Conservation (phyloP, 192 early-diverging fungal species). For the Linnemannia zychae region DNA sequence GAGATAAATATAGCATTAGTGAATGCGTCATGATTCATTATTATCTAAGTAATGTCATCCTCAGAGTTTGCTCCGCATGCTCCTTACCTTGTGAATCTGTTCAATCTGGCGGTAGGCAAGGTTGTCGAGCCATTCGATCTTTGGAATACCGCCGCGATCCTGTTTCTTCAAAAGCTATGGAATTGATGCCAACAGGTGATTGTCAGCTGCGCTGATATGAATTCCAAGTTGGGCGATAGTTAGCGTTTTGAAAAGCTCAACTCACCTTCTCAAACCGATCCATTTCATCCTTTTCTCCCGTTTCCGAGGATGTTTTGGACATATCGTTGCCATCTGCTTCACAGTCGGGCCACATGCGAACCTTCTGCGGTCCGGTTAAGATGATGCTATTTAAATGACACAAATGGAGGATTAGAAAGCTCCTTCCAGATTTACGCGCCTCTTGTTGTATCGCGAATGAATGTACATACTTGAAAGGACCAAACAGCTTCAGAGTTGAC, state of each 20-base stretch:
- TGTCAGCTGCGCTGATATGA: not conserved
- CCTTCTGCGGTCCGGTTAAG: conserved; percentile 87
- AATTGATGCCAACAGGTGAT: not conserved
- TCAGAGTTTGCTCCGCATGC: conserved; percentile 4
- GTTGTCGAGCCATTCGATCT: conserved; percentile 94
- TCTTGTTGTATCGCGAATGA: not conserved
- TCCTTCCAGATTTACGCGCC: too few species aligned
- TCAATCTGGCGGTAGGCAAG: conserved; percentile 92
- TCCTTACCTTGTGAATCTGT: conserved; percentile 76
- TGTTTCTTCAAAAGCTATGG: conserved; percentile 79
- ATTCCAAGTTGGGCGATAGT: not conserved
- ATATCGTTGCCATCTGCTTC: conserved; percentile 74
- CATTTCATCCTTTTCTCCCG: conserved; percentile 73
- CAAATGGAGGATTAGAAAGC: not conserved
- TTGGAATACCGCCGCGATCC: conserved; percentile 89
- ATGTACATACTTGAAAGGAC: conserved; percentile 74
- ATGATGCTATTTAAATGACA: conserved; percentile 70
- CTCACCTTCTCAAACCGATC: conserved; percentile 88
- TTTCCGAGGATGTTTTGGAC: conserved; percentile 69
- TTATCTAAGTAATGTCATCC: conserved; percentile 8
- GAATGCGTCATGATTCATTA: not conserved
- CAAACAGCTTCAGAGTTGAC: conserved; percentile 86
- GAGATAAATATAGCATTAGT: conserved; percentile 11
- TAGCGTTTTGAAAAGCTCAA: not conserved
- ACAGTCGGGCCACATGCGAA: conserved; percentile 74